Evolutionary conservation across 1,284 basidiomycete species (phyloP).

Genomic region (Sparassis latifolia): DNA sequence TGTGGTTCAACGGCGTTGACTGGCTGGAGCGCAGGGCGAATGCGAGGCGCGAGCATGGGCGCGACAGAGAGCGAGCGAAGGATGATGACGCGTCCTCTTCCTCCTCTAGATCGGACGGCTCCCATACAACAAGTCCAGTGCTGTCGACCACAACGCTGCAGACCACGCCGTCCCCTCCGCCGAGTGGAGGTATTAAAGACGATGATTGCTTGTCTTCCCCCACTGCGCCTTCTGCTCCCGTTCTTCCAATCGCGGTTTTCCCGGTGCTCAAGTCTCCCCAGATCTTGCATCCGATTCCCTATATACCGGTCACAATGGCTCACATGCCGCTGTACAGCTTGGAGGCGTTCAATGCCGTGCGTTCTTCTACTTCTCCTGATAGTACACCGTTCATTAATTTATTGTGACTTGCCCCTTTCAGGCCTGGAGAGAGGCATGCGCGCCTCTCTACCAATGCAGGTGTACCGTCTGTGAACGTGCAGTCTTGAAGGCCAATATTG

Average conservation of each 20-base stretch:
- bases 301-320: slow-evolving; percentile 53
- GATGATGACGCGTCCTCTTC: slow-evolving; percentile 40
- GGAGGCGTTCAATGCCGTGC: slow-evolving; percentile 50
- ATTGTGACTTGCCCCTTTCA: slow-evolving; percentile 1
- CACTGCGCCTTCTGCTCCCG: slow-evolving; percentile 13
- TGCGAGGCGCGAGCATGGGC: slow-evolving; percentile 20
- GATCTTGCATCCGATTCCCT: slow-evolving; percentile 58
- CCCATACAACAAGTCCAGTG: slow-evolving; percentile 64
- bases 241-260: slow-evolving; percentile 42
- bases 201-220: slow-evolving; percentile 26
- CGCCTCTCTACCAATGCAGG: slow-evolving; percentile 62
- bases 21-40: slow-evolving; percentile 48
- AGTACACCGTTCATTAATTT: not conserved
- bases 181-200: slow-evolving; percentile 32
- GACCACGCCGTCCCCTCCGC: slow-evolving; percentile 69
- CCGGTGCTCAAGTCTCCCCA: slow-evolving; percentile 52
- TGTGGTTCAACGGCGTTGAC: slow-evolving; percentile 65
- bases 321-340: slow-evolving; percentile 56
- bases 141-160: slow-evolving; percentile 67
- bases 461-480: slow-evolving; percentile 67
- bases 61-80: slow-evolving; percentile 26
- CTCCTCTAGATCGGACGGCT: slow-evolving; percentile 41
- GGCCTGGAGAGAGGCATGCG: slow-evolving; percentile 70
- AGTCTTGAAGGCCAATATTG: slow-evolving; percentile 37
- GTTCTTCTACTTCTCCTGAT: slow-evolving; percentile 19